These are phyloP conservation scores for Cadophora sp. DNA, from an alignment of 2,329 filamentous ascomycete genomes.

Conservation along the genomic window DNA sequence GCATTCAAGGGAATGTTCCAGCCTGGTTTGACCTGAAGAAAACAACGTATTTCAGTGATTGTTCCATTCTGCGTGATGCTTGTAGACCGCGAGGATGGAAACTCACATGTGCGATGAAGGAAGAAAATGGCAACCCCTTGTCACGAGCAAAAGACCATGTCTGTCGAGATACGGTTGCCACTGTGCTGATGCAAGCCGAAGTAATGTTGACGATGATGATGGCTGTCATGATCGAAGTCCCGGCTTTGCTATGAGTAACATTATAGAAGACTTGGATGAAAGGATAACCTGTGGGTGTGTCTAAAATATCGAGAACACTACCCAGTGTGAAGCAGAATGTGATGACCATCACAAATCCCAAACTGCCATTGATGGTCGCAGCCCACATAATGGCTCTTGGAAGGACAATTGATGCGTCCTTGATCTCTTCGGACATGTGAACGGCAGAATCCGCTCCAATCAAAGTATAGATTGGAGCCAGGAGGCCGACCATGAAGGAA, in stretches of 20 bases:
- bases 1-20: slow-evolving; percentile 50
- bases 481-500: slow-evolving; percentile 47
- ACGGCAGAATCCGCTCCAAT: slow-evolving; percentile 39
- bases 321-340: slow-evolving; percentile 47
- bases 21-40: slow-evolving; percentile 45
- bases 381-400: slow-evolving; percentile 54
- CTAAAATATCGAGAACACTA: slow-evolving; percentile 46
- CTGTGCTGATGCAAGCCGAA: slow-evolving; percentile 46
- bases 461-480: slow-evolving; percentile 43
- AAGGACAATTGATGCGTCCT: slow-evolving; percentile 53
- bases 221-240: slow-evolving; percentile 54
- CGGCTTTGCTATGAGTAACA: slow-evolving; percentile 51
- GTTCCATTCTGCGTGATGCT: neutral
- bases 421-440: slow-evolving; percentile 56
- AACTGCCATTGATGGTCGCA: slow-evolving; percentile 53
- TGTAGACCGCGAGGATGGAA: neutral
- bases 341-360: slow-evolving; percentile 50
- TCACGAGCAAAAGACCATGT: slow-evolving; percentile 54
- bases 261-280: slow-evolving; percentile 60
- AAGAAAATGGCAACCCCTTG: slow-evolving; percentile 49
- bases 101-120: slow-evolving; percentile 46
- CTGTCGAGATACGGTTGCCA: slow-evolving; percentile 46
- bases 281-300: slow-evolving; percentile 51
- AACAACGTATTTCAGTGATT: neutral
- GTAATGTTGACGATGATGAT: slow-evolving; percentile 49